Evolutionary conservation across 2,329 filamentous ascomycete genomes (phyloP), one percentile per base, ranked within the genome.

Genomic region (Lachnellula cervina): DNA sequence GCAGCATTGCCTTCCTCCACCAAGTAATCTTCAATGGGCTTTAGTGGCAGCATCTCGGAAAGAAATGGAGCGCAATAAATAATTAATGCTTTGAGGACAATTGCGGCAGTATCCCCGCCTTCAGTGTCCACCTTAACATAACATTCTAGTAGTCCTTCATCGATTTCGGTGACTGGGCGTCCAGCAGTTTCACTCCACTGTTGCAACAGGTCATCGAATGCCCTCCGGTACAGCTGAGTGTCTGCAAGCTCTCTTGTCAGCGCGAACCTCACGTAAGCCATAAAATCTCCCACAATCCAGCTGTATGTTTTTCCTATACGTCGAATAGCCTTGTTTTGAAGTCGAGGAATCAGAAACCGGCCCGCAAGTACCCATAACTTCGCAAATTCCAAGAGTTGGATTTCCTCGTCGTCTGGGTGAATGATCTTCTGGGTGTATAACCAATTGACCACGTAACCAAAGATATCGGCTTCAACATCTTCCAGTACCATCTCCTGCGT

Each of bases 241-340:
- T 8, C 14, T 40, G n/a, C 37, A 2, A 40, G 4, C n/a, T 40
- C 16, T 16, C 5, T 9, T 2, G 2, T 16, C 5, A 40, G 37
- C 1, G 5, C 37, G 5, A 40, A 16, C 16, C 1, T 17, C 16
- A 17, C 16, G 8, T 17, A 40, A 40, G 16, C 2, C 8, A 17
- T 2, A 4, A 40, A 9, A 0, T 40, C 4, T 40, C n/a, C 37
- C 16, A 8, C 0, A 17, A 6, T 40, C 7, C 37, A 21, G 21
- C 16, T n/a, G 6, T 13, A 1, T 6, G 4, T 44, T 1, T 9
- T 5, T 17, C 16, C 3, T 40, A 23, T 19, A 19, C 6, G 5
- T 44, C 11, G 17, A 19, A 59, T 56, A 3, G 42, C 34, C 1
- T 42, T 13, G 21, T 62, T 60, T 32, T 60, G 60, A 8, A 62